phyloP scores from a whole-genome alignment of 73 alveolate genomes.

The Symbiodinium pilosum region DNA sequence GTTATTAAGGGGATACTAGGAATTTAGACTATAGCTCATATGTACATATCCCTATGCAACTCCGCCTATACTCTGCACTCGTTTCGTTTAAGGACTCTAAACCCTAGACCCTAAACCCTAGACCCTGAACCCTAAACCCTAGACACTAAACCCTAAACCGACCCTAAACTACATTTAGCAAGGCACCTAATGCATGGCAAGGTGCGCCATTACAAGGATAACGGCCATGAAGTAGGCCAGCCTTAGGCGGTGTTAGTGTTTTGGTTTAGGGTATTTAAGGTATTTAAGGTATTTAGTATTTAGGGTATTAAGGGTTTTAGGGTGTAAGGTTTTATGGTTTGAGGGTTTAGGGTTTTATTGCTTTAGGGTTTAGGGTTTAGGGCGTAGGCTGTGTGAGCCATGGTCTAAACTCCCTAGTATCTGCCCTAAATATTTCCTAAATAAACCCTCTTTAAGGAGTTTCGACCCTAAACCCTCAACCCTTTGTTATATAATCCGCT shows the following conservation, averaged over 20 bases:
- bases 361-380: too few species aligned
- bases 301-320: neutral
- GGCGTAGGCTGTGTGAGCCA: too few species aligned
- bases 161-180: neutral
- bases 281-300: neutral
- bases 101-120: neutral
- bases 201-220: conserved; percentile 81
- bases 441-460: too few species aligned
- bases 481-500: too few species aligned
- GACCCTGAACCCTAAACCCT: neutral
- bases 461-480: too few species aligned
- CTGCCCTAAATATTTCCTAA: too few species aligned
- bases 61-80: too few species aligned
- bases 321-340: neutral
- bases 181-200: neutral
- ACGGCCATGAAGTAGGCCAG: conserved; percentile 72
- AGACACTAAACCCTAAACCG: neutral
- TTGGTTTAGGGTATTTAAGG: neutral
- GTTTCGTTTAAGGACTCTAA: neutral
- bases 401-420: too few species aligned
- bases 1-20: too few species aligned
- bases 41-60: too few species aligned
- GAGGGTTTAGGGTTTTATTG: too few species aligned
- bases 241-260: neutral
- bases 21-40: too few species aligned